phyloP scores from a whole-genome alignment of 2,329 filamentous ascomycete species.

The Aspergillus felis region DNA sequence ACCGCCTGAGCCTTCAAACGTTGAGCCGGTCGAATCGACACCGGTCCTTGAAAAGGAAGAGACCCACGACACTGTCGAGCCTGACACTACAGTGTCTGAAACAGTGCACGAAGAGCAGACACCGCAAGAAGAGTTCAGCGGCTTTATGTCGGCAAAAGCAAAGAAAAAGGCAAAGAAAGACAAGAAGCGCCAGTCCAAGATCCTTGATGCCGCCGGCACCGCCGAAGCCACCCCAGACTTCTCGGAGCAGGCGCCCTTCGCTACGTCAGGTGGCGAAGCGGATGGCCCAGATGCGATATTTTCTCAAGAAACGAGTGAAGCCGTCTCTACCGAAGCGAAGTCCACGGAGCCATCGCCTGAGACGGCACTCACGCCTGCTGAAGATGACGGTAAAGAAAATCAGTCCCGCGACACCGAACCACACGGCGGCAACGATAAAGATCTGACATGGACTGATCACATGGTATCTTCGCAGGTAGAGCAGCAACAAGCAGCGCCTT shows the following conservation, averaged over 20 bases:
- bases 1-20: conserved; percentile 8
- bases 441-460: conserved; percentile 43
- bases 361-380: conserved; percentile 31
- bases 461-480: conserved; percentile 43
- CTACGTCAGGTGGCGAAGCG: conserved; percentile 1
- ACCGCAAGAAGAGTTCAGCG: conserved; percentile 16
- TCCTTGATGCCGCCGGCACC: conserved; percentile 14
- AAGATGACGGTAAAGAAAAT: conserved; percentile 45
- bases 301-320: conserved; percentile 14
- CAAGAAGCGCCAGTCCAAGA: conserved; percentile 34
- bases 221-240: neutral
- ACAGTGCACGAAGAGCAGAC: conserved; percentile 4
- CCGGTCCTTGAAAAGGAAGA: neutral
- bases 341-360: conserved; percentile 20
- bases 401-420: conserved; percentile 40
- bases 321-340: conserved; percentile 12
- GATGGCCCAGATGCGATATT: conserved; percentile 4
- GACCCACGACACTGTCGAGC: neutral
- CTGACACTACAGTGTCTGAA: conserved; percentile 13
- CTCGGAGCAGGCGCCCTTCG: conserved; percentile 11
- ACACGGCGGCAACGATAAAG: conserved; percentile 33
- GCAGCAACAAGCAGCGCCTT: conserved; percentile 32
- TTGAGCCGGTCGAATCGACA: neutral
- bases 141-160: conserved; percentile 32
- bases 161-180: conserved; percentile 50